Evolutionary conservation across 2,329 filamentous ascomycete genomes (phyloP), one percentile per base, ranked within the genome.

Genomic region (Arthrobotrys conoides): DNA sequence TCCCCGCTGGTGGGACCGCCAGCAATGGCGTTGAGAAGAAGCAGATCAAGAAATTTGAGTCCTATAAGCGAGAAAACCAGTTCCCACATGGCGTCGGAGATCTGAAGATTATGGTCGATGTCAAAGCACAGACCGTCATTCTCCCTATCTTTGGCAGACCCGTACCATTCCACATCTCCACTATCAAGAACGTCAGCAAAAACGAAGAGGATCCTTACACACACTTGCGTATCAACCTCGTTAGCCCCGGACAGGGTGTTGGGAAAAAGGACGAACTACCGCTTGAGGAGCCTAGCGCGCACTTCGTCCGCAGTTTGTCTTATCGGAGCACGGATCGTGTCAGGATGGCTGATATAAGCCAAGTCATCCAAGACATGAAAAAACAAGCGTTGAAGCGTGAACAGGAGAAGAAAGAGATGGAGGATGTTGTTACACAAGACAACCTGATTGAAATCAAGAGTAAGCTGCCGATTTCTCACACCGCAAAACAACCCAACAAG

Each of bases 401-500:
- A 85, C 94, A 97, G 83, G 95, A 97, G 85, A 97, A 98, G 90
- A 99, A 99, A 86, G 95, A 99, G 82, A 92, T 99, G 92, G 96
- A 99, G 84, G 96, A 99, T 85, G 96, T 99, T 22, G 94, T 99
- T 5, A 96, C 98, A 85, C 96, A 99, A 85, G 96, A 99, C 84
- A 99, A 99, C 87, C 90, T 99, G 66, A 88, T 96, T 81, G 94
- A 97, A 83, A 94, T 98, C 81, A 89, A 96, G 87, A 97, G 92
- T 77, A 71, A 10, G 72, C 57, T 57, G 0, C 4, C 18, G 0
- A 12, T 27, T 33, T 5, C 57, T 2, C 44, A 12, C 3, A 5
- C 9, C 10, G 2, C n/a, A 22, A 48, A 30, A n/a, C n/a, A 16
- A 16, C 24, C 1, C 22, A 9, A 46, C 36, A 48, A 46, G 16